Conservation (phyloP, 305 asterid species). For the Solanum chacoense region DNA sequence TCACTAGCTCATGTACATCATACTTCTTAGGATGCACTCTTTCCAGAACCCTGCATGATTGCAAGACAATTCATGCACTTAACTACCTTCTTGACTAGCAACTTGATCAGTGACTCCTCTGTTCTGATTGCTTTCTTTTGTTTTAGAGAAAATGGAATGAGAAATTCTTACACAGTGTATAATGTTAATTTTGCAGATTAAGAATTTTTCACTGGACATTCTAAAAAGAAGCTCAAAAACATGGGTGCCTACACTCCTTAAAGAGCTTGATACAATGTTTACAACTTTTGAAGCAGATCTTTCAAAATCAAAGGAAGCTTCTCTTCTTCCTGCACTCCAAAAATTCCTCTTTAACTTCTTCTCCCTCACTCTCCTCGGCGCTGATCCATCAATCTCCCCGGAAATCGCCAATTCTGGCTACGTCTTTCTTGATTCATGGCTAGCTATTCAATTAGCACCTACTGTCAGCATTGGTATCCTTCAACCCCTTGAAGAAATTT, state of each 20-base stretch:
- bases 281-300: slow-evolving; percentile 40
- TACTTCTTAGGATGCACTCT: background rate
- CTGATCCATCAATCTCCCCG: slow-evolving; percentile 42
- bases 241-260: slow-evolving; percentile 53
- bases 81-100: background rate
- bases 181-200: slow-evolving; percentile 28
- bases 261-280: slow-evolving; percentile 46
- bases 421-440: slow-evolving; percentile 55
- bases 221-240: slow-evolving; percentile 52
- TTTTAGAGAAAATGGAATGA: background rate
- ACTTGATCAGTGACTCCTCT: background rate
- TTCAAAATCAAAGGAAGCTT: slow-evolving; percentile 26
- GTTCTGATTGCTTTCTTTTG: background rate
- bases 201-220: slow-evolving; percentile 48
- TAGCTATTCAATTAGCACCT: slow-evolving; percentile 66
- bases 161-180: background rate
- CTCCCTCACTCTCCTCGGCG: slow-evolving; percentile 44
- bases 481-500: slow-evolving; percentile 71
- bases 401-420: slow-evolving; percentile 44
- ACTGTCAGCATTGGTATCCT: slow-evolving; percentile 27
- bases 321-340: slow-evolving; percentile 30
- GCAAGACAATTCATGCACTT: background rate
- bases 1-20: background rate
- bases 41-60: background rate
- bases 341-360: slow-evolving; percentile 73